Evolutionary conservation across 495 filamentous ascomycete genomes (phyloP), one percentile per base, ranked within the genome.

Genomic region (Articulospora tetracladia): DNA sequence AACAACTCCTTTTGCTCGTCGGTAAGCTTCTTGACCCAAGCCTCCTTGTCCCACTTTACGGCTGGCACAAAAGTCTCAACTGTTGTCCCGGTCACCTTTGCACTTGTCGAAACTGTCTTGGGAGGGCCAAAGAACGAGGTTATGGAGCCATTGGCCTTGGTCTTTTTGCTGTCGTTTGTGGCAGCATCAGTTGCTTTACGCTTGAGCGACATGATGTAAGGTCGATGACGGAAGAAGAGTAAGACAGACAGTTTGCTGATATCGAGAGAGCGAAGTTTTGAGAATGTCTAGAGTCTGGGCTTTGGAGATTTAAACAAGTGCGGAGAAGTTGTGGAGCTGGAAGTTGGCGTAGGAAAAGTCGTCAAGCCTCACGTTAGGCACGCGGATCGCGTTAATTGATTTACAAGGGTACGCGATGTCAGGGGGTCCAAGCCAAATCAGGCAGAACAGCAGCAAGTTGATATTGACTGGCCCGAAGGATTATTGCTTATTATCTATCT

Each of bases 1-100:
- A 98, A 78, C 25, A 98, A 76, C 19, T 86, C 79, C 67, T 85
- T 89, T 71, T 96, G 91, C 76, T 98, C 95, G 4, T 80, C 65
- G 0, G 84, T 92, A 58, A 98, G 78, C 41, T 82, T 84, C 13
- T 83, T 81, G 1, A 91, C 79, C 94, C 94, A 98, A 76, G 86
- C 89, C 6, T 79, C 82, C 74, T 96, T 97, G 76, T 97, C 82
- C 74, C 96, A 97, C 52, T 82, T 90, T 47, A 64, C 36, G 22
- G 53, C 55, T 2, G 57, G 41, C 0, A 55, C 12, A 1, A 73
- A 24, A 44, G 58, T 10, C 7, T 59, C n/a, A 15, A 52, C 27
- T 3, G 69, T 39, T 47, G 64, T 67, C 51, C 72, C 64, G 4
- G 69, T 55, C 32, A 69, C 61, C 3, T 69, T 69, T 10, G 70